Evolutionary conservation across 306 rosid species (phyloP).

Genomic region (Urtica urens): DNA sequence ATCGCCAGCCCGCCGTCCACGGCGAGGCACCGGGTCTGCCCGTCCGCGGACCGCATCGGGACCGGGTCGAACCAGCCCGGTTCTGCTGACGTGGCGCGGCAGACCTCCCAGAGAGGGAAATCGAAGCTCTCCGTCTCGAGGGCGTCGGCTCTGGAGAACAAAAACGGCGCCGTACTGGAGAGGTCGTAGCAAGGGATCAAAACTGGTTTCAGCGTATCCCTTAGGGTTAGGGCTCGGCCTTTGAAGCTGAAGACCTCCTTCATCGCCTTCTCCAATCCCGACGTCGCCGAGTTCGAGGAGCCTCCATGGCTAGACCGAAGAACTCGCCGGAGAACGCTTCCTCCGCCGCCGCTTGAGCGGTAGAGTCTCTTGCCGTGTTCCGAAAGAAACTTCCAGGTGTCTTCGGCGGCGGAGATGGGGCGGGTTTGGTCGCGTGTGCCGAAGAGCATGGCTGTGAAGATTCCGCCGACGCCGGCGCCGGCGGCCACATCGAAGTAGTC

Average conservation of each 20-base stretch:
- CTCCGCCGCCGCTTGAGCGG: slow-evolving; percentile 24
- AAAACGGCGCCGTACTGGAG: slow-evolving; percentile 86
- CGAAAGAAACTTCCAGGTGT: slow-evolving; percentile 61
- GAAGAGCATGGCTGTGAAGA: slow-evolving; percentile 82
- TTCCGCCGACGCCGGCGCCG: slow-evolving; percentile 87
- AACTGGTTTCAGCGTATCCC: slow-evolving; percentile 84
- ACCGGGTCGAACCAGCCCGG: slow-evolving; percentile 74
- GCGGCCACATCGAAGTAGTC: slow-evolving; percentile 89
- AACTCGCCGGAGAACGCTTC: slow-evolving; percentile 31
- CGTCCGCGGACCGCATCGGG: slow-evolving; percentile 62
- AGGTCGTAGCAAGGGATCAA: slow-evolving; percentile 86
- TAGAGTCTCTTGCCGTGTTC: slow-evolving; percentile 64
- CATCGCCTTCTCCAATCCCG: slow-evolving; percentile 52
- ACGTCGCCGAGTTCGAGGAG: slow-evolving; percentile 26
- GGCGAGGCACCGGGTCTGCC: slow-evolving; percentile 58
- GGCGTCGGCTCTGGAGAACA: slow-evolving; percentile 96
- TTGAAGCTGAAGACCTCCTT: slow-evolving; percentile 59
- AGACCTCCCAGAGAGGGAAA: slow-evolving; percentile 89
- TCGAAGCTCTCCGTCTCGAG: slow-evolving; percentile 83
- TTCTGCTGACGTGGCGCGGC: slow-evolving; percentile 89
- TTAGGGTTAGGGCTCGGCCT: slow-evolving; percentile 50
- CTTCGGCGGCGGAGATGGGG: slow-evolving; percentile 65
- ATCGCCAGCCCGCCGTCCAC: slow-evolving; percentile 82
- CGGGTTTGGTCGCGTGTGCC: slow-evolving; percentile 52
- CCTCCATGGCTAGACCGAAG: slow-evolving; percentile 15